These are phyloP conservation scores for Alternaria incomplexa DNA, from an alignment of 2,329 filamentous ascomycete genomes.

Conservation along the genomic window DNA sequence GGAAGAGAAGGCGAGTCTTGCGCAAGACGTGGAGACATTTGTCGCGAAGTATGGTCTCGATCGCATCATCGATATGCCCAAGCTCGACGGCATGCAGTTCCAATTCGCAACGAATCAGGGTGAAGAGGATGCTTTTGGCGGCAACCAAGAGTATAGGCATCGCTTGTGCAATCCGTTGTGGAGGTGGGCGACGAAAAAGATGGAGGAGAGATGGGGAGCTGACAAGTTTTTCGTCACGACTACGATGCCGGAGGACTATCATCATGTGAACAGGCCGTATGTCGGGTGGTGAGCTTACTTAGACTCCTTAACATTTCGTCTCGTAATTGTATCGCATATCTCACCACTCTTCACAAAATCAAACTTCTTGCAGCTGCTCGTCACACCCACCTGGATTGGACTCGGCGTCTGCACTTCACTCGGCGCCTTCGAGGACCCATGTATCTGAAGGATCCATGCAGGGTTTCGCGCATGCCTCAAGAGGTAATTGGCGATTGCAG, in stretches of 20 bases:
- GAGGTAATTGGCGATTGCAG: not conserved
- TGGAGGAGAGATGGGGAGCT: not conserved
- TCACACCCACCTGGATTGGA: constrained; percentile 9
- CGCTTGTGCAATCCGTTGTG: not conserved
- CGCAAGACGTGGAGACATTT: not conserved
- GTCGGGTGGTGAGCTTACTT: not conserved
- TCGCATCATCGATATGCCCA: not conserved
- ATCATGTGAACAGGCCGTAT: not conserved
- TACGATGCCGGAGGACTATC: not conserved
- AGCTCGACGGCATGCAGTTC: not conserved
- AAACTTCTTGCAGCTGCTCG: constrained; percentile 12
- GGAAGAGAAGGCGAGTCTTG: not conserved
- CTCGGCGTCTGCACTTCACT: constrained; percentile 9
- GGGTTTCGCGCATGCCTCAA: no score
- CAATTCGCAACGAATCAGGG: not conserved
- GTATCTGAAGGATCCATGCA: no score
- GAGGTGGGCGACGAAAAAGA: not conserved
- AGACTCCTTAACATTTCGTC: no score
- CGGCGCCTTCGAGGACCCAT: not conserved
- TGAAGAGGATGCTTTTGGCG: not conserved
- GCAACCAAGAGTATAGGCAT: not conserved
- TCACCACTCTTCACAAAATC: constrained; percentile 1
- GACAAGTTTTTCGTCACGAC: not conserved
- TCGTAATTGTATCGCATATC: no score
- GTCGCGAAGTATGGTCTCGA: not conserved